Evolutionary conservation across 2,329 filamentous ascomycete genomes (phyloP).

Genomic region (Neospermospora avenae): DNA sequence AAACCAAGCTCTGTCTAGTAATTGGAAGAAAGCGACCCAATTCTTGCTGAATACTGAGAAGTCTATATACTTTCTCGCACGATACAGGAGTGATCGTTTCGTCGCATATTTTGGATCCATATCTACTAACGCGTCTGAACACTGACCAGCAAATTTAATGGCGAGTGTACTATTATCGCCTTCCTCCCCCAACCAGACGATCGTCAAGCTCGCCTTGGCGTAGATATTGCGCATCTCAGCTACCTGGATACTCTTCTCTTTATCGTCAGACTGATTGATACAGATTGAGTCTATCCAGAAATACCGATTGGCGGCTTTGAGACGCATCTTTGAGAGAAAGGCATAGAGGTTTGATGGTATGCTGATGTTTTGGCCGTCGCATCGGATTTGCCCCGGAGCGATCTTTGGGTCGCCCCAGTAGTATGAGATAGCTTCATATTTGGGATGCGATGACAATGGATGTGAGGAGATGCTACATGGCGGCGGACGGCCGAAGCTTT

Average conservation of each 20-base stretch:
- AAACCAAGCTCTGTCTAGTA: conserved; percentile 9
- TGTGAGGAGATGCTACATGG: not conserved
- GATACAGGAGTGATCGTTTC: not conserved
- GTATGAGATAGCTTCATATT: conserved; percentile 6
- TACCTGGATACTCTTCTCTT: conserved; percentile 25
- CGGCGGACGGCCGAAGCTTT: not conserved
- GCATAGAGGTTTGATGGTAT: not conserved
- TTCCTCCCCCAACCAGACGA: not conserved
- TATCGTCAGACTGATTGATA: conserved; percentile 24
- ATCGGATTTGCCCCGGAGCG: not conserved
- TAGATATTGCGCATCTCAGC: conserved; percentile 28
- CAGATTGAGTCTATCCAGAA: conserved; percentile 32
- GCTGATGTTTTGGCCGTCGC: conserved; percentile 2
- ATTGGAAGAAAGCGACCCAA: conserved; percentile 2
- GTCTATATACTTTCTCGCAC: not conserved
- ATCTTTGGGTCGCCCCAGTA: not conserved
- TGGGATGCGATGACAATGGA: not conserved
- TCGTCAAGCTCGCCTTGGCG: conserved; percentile 1
- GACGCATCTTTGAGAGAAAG: not conserved
- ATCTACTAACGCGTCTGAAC: not conserved
- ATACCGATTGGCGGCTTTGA: not conserved
- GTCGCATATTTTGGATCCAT: not conserved
- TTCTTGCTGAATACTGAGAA: not conserved
- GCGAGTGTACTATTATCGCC: not conserved
- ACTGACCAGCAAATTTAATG: not conserved